Conservation (phyloP, 345 rosid genomes). For the Lepidium didymum region DNA sequence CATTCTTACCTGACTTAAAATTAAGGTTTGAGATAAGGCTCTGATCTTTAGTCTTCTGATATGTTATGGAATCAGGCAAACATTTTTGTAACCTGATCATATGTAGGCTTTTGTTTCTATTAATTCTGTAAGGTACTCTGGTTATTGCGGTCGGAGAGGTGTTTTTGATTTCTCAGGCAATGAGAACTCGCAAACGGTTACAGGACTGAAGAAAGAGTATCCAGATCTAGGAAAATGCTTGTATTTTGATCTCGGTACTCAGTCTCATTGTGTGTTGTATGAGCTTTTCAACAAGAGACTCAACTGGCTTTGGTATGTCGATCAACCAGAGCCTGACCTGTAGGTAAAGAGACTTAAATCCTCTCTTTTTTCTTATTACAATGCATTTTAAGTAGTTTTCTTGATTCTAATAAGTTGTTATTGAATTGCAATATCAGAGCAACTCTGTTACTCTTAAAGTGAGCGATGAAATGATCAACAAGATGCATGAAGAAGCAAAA, state of each 20-base stretch:
- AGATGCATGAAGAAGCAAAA: constrained; percentile 62
- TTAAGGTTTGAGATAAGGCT: constrained; percentile 45
- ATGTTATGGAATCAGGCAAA: neutral
- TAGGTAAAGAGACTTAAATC: constrained; percentile 34
- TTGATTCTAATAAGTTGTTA: neutral
- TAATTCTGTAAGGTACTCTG: constrained; percentile 49
- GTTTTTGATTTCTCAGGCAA: constrained; percentile 52
- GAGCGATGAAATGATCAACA: constrained; percentile 42
- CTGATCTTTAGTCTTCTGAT: neutral
- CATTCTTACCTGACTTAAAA: constrained; percentile 50
- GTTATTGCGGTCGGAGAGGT: constrained; percentile 87
- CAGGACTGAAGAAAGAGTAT: constrained; percentile 40
- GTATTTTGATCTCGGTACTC: constrained; percentile 45
- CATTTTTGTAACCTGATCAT: neutral
- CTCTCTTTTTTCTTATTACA: neutral
- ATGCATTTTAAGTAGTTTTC: neutral
- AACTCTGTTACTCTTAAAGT: constrained; percentile 66
- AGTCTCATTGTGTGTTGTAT: constrained; percentile 53
- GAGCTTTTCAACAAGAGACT: constrained; percentile 52
- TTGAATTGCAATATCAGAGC: constrained; percentile 27
- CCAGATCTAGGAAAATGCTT: constrained; percentile 67
- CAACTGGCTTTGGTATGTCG: constrained; percentile 77
- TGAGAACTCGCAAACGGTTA: constrained; percentile 43
- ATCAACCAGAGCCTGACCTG: constrained; percentile 59
- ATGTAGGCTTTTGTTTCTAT: neutral